Base-by-base conservation (phyloP, 108 stramenopile species). In the Cyclotella choctawhatcheeana region DNA sequence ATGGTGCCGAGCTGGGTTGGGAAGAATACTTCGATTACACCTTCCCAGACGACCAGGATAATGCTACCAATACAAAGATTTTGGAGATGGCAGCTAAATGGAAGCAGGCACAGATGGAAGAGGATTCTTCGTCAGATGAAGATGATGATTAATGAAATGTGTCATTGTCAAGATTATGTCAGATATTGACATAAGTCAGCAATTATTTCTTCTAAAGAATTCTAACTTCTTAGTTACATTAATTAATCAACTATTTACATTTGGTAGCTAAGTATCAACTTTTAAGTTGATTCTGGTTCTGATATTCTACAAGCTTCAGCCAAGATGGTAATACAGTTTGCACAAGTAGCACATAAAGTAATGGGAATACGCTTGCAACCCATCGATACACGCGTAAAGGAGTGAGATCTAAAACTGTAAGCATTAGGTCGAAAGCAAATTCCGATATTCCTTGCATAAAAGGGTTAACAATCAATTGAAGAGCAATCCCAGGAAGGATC, bases 11-110 rank as follows among this genome's bases (percentile, higher is more conserved):
- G 75, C 64, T 93, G 25, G 97, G 95, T 20, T 96, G 95, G 96
- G 99, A 99, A 79, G 99, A 98, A 68, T 98, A 97, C 82, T 98
- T 96, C 69, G 99, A 98, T 66, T 99, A 97, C 77, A 88, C 92
- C 82, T 99, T 99, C 82, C 97, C 99, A 0, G 96, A 99, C 67
- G 99, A 99, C 65, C 85, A 93, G 44, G 84, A 84, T 58, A 83
- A 48, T 48, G 78, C 92, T 27, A 69, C 81, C 0, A 96, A 93
- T 76, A 90, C 95, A 77, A 97, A 97, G 69, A 95, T 99, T 61
- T 76, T 99, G 66, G 95, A 99, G 67, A 97, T 96, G 92, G 98
- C 98, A 13, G 95, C 94, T 33, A 93, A 96, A 67, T 99, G 98
- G 98, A 97, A 97, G 77, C 76, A 93, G 65, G 67, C 83, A 32